Conservation (phyloP, 1,284 basidiomycete species). For the Melampsora americana region DNA sequence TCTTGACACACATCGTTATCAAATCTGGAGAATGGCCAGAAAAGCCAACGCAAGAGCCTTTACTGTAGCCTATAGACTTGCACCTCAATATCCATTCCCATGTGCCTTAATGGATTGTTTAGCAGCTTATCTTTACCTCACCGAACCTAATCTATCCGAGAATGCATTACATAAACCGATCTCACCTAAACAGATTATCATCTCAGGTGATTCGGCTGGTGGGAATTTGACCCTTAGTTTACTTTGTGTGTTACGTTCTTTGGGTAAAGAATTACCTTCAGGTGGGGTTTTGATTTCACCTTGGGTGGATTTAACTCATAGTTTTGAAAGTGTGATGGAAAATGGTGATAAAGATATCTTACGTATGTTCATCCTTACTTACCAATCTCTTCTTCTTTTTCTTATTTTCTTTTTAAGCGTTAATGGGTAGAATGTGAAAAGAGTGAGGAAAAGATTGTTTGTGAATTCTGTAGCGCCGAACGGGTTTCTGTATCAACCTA, state of each 20-base stretch:
- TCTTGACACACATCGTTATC: constrained; percentile 59
- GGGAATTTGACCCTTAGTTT: constrained; percentile 81
- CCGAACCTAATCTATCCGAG: constrained; percentile 58
- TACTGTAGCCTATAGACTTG: constrained; percentile 53
- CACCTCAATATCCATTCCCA: constrained; percentile 43
- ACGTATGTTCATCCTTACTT: constrained; percentile 61
- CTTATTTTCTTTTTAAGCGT: constrained; percentile 53
- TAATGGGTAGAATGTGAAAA: background rate
- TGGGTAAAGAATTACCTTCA: constrained; percentile 74
- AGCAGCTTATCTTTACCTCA: constrained; percentile 74
- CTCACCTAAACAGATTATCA: constrained; percentile 73
- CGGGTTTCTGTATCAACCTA: constrained; percentile 64
- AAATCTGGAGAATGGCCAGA: constrained; percentile 78
- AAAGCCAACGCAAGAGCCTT: constrained; percentile 86
- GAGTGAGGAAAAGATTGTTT: background rate
- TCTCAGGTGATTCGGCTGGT: constrained; percentile 91
- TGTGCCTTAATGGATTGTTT: constrained; percentile 61
- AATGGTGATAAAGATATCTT: constrained; percentile 70
- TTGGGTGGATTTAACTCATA: constrained; percentile 92
- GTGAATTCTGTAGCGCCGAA: constrained; percentile 46
- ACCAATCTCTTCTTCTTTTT: constrained; percentile 63
- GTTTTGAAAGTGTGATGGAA: constrained; percentile 78
- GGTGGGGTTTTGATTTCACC: constrained; percentile 60
- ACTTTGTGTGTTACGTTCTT: constrained; percentile 83
- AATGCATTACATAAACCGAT: constrained; percentile 68